Conservation (phyloP, 2,329 filamentous ascomycete species). For the Cladosporium sp. region DNA sequence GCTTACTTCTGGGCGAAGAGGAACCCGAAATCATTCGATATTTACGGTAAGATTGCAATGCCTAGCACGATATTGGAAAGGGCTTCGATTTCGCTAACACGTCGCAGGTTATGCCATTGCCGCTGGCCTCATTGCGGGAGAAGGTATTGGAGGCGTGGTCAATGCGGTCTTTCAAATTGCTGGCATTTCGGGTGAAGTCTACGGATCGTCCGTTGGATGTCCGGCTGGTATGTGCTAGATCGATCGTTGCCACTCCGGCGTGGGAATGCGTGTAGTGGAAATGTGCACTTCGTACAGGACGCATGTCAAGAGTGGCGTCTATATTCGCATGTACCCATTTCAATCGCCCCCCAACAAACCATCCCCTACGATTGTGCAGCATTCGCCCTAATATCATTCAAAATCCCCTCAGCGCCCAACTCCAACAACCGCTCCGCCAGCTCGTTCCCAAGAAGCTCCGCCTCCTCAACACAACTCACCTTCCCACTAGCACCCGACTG, state of each 20-base stretch:
- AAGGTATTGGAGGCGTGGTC: constrained; percentile 60
- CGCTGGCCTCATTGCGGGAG: constrained; percentile 58
- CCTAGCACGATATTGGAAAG: too few relatives aligned
- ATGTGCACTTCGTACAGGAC: too few relatives aligned
- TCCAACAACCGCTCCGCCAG: constrained; percentile 66
- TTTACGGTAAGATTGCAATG: constrained; percentile 34
- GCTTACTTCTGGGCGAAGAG: constrained; percentile 53
- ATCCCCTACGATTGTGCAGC: neutral
- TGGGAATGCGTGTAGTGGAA: too few relatives aligned
- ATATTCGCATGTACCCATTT: too few relatives aligned
- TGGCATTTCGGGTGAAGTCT: constrained; percentile 36
- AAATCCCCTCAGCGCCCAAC: constrained; percentile 71
- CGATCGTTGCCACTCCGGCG: too few relatives aligned
- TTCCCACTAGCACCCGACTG: constrained; percentile 53
- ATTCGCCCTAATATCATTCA: constrained; percentile 33
- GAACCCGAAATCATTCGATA: constrained; percentile 49
- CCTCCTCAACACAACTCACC: constrained; percentile 45
- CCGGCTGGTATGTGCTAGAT: constrained; percentile 33
- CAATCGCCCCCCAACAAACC: too few relatives aligned
- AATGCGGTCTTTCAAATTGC: constrained; percentile 51
- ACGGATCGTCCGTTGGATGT: constrained; percentile 41
- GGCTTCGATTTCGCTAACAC: neutral
- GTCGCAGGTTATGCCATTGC: constrained; percentile 51
- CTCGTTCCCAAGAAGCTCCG: constrained; percentile 66
- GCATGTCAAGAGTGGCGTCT: too few relatives aligned